Conservation (phyloP, 345 rosid genomes). For the Kandelia obovata region DNA sequence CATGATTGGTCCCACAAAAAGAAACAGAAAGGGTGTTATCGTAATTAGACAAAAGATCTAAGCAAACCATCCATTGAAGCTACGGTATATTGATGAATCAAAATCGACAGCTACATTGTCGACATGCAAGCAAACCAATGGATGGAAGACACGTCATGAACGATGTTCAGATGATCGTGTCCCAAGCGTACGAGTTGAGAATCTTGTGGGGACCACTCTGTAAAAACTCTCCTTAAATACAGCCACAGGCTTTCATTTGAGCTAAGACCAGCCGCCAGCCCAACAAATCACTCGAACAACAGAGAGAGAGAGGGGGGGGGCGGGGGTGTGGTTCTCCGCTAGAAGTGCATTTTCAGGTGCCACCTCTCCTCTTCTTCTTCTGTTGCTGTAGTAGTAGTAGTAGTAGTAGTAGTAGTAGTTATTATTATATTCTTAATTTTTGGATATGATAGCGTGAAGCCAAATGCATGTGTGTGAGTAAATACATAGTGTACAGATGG, state of each 20-base stretch:
- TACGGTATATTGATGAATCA: no score
- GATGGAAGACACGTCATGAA: neutral
- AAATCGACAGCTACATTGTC: neutral
- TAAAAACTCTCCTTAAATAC: neutral
- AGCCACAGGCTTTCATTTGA: neutral
- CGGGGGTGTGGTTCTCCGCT: no score
- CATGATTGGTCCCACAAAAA: no score
- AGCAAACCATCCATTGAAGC: neutral
- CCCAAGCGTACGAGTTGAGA: neutral
- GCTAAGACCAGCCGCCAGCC: neutral
- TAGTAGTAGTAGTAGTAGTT: no score
- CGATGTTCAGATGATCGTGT: neutral
- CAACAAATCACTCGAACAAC: no score
- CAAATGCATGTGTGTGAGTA: no score
- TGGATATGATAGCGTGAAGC: constrained; percentile 3
- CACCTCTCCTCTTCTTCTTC: neutral
- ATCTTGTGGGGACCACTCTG: neutral
- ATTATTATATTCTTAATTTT: constrained; percentile 23
- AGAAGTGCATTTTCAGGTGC: no score
- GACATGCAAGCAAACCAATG: no score
- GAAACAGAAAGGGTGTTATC: no score
- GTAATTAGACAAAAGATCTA: no score
- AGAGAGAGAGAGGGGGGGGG: no score
- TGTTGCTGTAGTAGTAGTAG: neutral
- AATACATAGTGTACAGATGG: no score